Evolutionary conservation across 208 protist genomes (phyloP), one percentile per base, ranked within the genome.

Genomic region (Leishmania tarentolae): DNA sequence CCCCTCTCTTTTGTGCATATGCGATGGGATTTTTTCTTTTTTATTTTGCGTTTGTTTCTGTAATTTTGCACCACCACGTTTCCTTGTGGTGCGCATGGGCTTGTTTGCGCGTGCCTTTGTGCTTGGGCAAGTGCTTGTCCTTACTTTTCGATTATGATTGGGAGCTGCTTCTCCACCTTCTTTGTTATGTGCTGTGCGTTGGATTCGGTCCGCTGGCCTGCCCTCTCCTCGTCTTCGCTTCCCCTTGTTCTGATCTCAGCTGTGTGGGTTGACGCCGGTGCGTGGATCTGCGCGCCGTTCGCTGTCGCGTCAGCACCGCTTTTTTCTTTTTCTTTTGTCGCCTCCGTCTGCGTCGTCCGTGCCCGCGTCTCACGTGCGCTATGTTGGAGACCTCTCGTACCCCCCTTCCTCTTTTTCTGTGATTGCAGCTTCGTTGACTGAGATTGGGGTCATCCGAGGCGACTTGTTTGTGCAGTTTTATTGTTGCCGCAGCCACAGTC

Each of bases 111-210:
- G 71, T 61, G 50, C 31, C 28, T 75, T 37, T 75, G 71, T 75
- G 71, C 47, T 75, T 15, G 76, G 57, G 21, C 15, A 71, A 40
- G 47, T 73, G 47, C n/a, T 79, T 73, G 24, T 63, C 42, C 80
- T 69, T 71, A 73, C 47, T 63, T 71, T 73, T 50, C 42, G 73
- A 28, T 70, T 79, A 78, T 82, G 66, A 69, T 42, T 82, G 76
- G 68, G 44, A 52, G 42, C 44, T 53, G n/a, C 44, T 46, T 73
- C 66, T 71, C 66, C 40, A 21, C 68, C 11, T 47, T 73, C 31
- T 76, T 61, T 63, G 21, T 24, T 61, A 3, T 76, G 35, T 73
- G 68, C 52, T 76, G 17, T 56, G 9, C 13, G 72, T 21, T 53
- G 68, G 24, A 73, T 3, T 37, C 68, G 3, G 68, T 7, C n/a